A percentile compares a stretch with the other conserved stretches of the same genome.
Evolutionary conservation across 495 filamentous ascomycete genomes (phyloP).

Genomic region (Neurospora sublineolata): DNA sequence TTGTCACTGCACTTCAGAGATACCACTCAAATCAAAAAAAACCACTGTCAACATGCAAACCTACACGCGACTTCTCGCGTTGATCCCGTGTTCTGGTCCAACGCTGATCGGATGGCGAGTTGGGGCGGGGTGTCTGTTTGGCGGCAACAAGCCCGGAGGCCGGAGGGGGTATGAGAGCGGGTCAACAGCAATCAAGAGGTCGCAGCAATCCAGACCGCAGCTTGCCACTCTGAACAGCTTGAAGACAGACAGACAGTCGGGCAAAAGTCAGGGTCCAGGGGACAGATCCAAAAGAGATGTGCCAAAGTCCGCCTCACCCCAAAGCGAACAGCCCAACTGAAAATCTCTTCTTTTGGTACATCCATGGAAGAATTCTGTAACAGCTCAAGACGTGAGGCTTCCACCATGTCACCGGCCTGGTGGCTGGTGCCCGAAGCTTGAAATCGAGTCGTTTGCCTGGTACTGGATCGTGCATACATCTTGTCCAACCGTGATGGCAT

Average conservation of each 20-base stretch:
- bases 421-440: not conserved
- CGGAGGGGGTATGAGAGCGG: not conserved
- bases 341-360: not conserved
- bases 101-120: not conserved
- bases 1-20: not conserved
- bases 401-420: not conserved
- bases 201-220: not conserved
- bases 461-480: not conserved
- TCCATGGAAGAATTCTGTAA: not conserved
- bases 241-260: not conserved
- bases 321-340: not conserved
- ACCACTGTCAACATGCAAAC: not conserved
- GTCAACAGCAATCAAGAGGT: not conserved
- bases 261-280: not conserved
- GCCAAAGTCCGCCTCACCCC: not conserved
- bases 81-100: not conserved
- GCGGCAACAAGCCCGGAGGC: not conserved
- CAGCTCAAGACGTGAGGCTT: not conserved
- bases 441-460: not conserved
- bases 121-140: not conserved
- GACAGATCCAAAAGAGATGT: not conserved
- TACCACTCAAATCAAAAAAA: not conserved
- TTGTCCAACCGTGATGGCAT: not conserved
- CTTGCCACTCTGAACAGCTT: not conserved
- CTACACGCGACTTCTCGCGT: not conserved